Base-by-base conservation (phyloP, 352 stramenopile genomes). In the Halophytophthora batemanensis region DNA sequence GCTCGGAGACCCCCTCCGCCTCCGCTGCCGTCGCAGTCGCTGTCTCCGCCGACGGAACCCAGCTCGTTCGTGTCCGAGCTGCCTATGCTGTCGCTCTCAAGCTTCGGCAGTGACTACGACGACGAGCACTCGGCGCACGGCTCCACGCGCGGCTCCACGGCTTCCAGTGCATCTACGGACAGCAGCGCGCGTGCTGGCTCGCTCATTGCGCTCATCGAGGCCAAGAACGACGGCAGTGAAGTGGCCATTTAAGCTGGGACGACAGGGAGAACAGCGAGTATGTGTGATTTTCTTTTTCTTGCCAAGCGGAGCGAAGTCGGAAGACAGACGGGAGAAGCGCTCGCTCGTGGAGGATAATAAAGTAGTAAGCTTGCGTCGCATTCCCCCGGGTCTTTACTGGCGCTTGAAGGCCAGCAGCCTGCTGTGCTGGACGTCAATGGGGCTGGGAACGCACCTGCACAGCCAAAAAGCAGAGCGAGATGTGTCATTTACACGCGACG, bases 171-270 rank as follows among this genome's bases (percentile, higher is more conserved):
- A 12, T 69, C 64, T 2, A 47, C 52, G 1, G 60, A 66, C 40
- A 69, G 56, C 28, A 61, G 37, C 31, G 23, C 46, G 29, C 65
- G 69, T 25, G 45, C 56, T 1, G 69, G 69, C 0, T 78, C 69
- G 37, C 50, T 78, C 34, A 78, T 78, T 45, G 61, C 57, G 11
- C 38, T 74, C 15, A 66, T 69, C 33, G 58, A 74, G 12, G 59
- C 61, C 15, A 70, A 70, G 52, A 56, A 59, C 39, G 56, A 54
- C 23, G 53, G 50, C 45, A 73, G 55, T 21, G 64, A 73, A 52
- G 66, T 73, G 39, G 64, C 64, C 51, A 73, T 73, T 50, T 73
- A 69, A 31, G 25, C 8, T 4, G 25, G 4, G 25, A 4, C 25
- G n/a, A n/a, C n/a, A n/a, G n/a, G n/a, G n/a, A n/a, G n/a, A n/a